Evolutionary conservation across 2,329 filamentous ascomycete genomes (phyloP).

Genomic region (Cryphonectria parasitica): DNA sequence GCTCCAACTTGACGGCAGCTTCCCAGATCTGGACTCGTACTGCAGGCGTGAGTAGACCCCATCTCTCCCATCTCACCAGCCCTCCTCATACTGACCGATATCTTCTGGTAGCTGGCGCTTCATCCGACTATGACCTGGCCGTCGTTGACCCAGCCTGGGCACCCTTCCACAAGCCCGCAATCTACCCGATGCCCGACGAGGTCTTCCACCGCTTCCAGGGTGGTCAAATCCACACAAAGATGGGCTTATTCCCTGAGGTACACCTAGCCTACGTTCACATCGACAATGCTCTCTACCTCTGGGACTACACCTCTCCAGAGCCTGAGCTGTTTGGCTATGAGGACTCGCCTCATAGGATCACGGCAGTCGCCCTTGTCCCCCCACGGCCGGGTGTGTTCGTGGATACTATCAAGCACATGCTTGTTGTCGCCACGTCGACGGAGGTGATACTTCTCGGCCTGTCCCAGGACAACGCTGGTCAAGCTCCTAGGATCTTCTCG

Average conservation of each 20-base stretch:
- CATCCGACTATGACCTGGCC: slow-evolving; percentile 87
- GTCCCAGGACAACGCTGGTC: slow-evolving; percentile 59
- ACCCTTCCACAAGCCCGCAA: slow-evolving; percentile 85
- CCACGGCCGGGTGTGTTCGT: slow-evolving; percentile 90
- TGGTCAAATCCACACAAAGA: slow-evolving; percentile 84
- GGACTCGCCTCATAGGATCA: slow-evolving; percentile 85
- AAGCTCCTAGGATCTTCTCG: slow-evolving; percentile 75
- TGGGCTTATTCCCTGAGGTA: slow-evolving; percentile 93
- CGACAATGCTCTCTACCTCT: slow-evolving; percentile 93
- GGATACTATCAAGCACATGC: slow-evolving; percentile 79
- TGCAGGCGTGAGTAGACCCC: slow-evolving; percentile 72
- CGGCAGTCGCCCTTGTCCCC: slow-evolving; percentile 83
- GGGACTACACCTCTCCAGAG: slow-evolving; percentile 95
- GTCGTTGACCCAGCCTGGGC: slow-evolving; percentile 72
- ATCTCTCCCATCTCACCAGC: slow-evolving; percentile 1
- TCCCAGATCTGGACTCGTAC: slow-evolving; percentile 88
- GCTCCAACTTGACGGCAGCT: slow-evolving; percentile 75
- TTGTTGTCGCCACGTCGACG: slow-evolving; percentile 84
- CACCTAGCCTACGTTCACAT: slow-evolving; percentile 96
- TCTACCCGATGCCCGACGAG: slow-evolving; percentile 87
- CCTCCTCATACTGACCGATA: slow-evolving; percentile 33
- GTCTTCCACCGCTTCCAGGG: slow-evolving; percentile 93
- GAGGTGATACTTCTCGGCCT: slow-evolving; percentile 90
- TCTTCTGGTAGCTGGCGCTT: slow-evolving; percentile 71
- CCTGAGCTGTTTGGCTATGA: slow-evolving; percentile 92